These are phyloP conservation scores for Colletotrichum falcatum DNA, from an alignment of 2,329 filamentous ascomycete genomes.

Conservation along the genomic window DNA sequence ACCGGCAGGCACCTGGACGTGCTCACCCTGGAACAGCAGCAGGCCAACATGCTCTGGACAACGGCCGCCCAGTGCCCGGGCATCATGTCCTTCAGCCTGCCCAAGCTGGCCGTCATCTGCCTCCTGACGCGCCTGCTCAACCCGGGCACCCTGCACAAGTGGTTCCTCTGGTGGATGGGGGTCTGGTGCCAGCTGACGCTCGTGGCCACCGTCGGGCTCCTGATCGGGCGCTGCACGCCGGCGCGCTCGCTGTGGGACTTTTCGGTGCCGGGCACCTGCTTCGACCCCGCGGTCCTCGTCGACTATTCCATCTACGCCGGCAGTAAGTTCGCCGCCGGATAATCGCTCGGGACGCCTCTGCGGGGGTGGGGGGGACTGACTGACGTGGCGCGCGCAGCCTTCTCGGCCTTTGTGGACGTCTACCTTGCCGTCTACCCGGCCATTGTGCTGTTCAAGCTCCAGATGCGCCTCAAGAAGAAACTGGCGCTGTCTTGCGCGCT, in stretches of 20 bases:
- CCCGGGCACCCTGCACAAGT: constrained; percentile 49
- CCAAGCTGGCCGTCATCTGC: constrained; percentile 56
- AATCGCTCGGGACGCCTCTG: too few species aligned
- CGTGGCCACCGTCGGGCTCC: constrained; percentile 52
- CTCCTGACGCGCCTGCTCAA: constrained; percentile 54
- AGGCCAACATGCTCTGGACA: constrained; percentile 50
- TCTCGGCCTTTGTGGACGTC: constrained; percentile 54
- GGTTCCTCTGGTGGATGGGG: constrained; percentile 54
- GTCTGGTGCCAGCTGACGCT: constrained; percentile 48
- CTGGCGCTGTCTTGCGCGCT: constrained; percentile 52
- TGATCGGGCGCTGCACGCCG: constrained; percentile 58
- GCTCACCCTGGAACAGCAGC: constrained; percentile 47
- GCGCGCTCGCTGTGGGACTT: constrained; percentile 54
- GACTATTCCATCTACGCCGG: constrained; percentile 55
- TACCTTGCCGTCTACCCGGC: constrained; percentile 58
- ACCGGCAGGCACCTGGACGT: constrained; percentile 54
- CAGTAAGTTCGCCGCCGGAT: constrained; percentile 48
- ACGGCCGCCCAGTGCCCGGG: constrained; percentile 53
- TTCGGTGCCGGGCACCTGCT: constrained; percentile 50
- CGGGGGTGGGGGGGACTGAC: too few species aligned
- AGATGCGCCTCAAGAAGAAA: constrained; percentile 56
- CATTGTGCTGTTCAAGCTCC: constrained; percentile 51
- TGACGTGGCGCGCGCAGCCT: too few species aligned
- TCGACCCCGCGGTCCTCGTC: constrained; percentile 50
- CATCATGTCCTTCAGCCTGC: constrained; percentile 54